Evolutionary conservation across 805 yeast genomes (phyloP).

Genomic region (Naumovozyma baii): DNA sequence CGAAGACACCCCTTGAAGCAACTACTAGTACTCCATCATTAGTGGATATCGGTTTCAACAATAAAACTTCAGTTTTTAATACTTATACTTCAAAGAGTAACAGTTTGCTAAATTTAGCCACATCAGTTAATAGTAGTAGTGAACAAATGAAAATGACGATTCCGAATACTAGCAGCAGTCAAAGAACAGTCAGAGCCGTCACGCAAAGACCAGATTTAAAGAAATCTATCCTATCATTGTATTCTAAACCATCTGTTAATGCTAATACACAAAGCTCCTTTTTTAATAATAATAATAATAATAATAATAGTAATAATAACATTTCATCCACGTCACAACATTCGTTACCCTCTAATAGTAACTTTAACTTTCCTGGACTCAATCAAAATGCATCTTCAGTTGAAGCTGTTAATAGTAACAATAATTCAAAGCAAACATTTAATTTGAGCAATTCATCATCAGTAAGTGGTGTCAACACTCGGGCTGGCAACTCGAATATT

Average conservation of each 20-base stretch:
- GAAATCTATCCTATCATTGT: conserved; percentile 81
- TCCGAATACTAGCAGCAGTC: neutral
- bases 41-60: neutral
- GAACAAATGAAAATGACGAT: neutral
- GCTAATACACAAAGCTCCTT: conserved; percentile 6
- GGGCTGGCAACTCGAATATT: conserved; percentile 10
- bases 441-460: conserved; percentile 2
- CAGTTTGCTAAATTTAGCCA: neutral
- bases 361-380: too few relatives aligned
- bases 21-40: neutral
- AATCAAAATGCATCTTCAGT: conserved; percentile 1
- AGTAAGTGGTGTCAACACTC: conserved; percentile 3
- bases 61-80: neutral
- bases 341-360: conserved; percentile 3
- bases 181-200: neutral
- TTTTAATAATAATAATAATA: conserved; percentile 10
- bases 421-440: neutral
- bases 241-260: conserved; percentile 44
- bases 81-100: neutral
- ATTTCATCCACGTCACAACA: conserved; percentile 5
- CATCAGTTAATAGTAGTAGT: neutral
- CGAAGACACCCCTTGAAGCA: neutral
- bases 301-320: conserved; percentile 9
- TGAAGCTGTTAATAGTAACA: neutral
- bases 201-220: conserved; percentile 73